Evolutionary conservation across 495 filamentous ascomycete species (phyloP).

Genomic region (Pyrenula massariospora): DNA sequence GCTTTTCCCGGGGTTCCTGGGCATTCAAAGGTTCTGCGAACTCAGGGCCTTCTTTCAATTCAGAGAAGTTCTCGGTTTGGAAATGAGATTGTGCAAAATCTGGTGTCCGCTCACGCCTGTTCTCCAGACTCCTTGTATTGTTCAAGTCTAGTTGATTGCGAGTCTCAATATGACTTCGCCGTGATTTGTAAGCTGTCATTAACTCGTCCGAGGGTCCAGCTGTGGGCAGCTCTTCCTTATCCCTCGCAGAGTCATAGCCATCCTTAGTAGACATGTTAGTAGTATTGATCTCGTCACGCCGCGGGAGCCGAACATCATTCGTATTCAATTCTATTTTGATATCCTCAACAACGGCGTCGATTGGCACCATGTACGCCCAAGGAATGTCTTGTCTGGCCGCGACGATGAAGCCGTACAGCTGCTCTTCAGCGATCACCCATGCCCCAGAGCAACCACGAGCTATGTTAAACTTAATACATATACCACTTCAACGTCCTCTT

Average conservation of each 20-base stretch:
- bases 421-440: neutral
- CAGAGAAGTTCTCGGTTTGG: too few species aligned
- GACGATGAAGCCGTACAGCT: neutral
- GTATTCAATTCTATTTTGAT: neutral
- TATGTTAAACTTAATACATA: neutral
- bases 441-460: neutral
- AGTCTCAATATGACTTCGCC: neutral
- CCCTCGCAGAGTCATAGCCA: neutral
- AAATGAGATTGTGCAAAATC: too few species aligned
- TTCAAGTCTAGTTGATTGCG: too few species aligned
- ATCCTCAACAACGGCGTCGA: neutral
- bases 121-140: too few species aligned
- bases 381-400: neutral
- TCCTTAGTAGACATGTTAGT: neutral
- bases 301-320: neutral
- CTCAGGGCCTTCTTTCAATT: too few species aligned
- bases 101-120: too few species aligned
- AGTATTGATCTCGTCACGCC: neutral
- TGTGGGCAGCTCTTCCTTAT: neutral
- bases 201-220: neutral
- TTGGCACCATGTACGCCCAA: constrained; percentile 1
- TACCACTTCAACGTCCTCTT: neutral
- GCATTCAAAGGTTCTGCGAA: too few species aligned
- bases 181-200: neutral
- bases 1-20: too few species aligned